Percentiles rank a stretch among this genome's conserved stretches.
Evolutionary conservation across 23 red algal genomes (phyloP).

Genomic region (Gracilariopsis chorda): DNA sequence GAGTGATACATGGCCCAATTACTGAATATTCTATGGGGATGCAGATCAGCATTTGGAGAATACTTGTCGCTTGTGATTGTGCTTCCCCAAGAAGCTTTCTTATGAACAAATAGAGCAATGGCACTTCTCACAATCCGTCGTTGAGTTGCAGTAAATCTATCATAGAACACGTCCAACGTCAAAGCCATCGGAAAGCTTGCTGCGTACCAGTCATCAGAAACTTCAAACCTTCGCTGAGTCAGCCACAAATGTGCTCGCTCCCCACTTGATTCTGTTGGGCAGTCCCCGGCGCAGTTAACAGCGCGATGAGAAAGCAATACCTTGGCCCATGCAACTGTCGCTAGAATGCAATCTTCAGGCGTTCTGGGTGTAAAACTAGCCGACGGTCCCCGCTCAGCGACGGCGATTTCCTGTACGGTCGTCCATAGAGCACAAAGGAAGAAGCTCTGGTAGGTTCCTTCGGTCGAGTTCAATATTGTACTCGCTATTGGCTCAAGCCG

Average conservation of each 20-base stretch:
- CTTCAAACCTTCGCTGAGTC: neutral
- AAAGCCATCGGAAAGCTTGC: conserved; percentile 9
- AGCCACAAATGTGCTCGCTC: conserved; percentile 30
- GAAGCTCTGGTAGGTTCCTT: conserved; percentile 8
- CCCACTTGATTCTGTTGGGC: conserved; percentile 12
- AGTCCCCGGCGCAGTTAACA: conserved; percentile 1
- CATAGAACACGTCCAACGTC: conserved; percentile 43
- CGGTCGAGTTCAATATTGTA: neutral
- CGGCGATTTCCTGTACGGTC: conserved; percentile 5
- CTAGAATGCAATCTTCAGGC: conserved; percentile 27
- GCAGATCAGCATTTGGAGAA: conserved; percentile 18
- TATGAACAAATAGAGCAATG: conserved; percentile 16
- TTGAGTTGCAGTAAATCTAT: conserved; percentile 5
- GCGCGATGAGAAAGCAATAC: conserved; percentile 42
- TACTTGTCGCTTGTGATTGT: neutral
- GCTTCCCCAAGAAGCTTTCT: conserved; percentile 39
- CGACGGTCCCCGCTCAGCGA: neutral
- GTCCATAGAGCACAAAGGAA: conserved; percentile 62
- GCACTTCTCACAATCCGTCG: conserved; percentile 6
- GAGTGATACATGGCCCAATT: conserved; percentile 64
- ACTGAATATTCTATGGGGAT: conserved; percentile 58
- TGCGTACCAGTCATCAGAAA: conserved; percentile 20
- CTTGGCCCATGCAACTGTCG: conserved; percentile 47
- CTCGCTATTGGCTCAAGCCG: conserved; percentile 7
- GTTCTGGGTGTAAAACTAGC: neutral